Conservation (phyloP, 2,329 filamentous ascomycete genomes). For the Fonsecaea monophora region DNA sequence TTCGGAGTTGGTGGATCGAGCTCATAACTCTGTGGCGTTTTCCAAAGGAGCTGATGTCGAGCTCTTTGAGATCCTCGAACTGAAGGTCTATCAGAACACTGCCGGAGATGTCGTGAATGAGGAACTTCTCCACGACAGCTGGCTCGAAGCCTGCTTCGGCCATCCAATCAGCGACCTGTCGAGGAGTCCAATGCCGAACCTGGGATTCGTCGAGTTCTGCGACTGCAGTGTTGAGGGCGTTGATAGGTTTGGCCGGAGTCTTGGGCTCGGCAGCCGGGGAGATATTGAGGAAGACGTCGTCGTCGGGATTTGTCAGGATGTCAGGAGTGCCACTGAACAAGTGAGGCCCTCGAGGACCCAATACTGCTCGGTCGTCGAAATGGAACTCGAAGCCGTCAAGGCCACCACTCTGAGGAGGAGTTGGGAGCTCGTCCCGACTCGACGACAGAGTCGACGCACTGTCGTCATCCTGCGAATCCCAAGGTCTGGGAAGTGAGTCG, state of each 20-base stretch:
- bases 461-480: conserved; percentile 47
- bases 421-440: conserved; percentile 82
- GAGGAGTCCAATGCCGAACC: conserved; percentile 45
- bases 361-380: conserved; percentile 54
- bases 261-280: conserved; percentile 25
- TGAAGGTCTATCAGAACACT: conserved; percentile 87
- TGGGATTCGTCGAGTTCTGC: conserved; percentile 43
- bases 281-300: conserved; percentile 36
- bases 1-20: conserved; percentile 61
- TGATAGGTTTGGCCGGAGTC: conserved; percentile 28
- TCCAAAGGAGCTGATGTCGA: conserved; percentile 68
- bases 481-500: conserved; percentile 38
- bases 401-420: conserved; percentile 74
- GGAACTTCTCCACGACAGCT: conserved; percentile 79
- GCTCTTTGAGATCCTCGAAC: conserved; percentile 76
- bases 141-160: conserved; percentile 79
- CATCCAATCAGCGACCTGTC: conserved; percentile 72
- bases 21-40: conserved; percentile 68
- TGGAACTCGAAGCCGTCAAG: conserved; percentile 68
- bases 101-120: conserved; percentile 91
- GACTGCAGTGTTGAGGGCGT: conserved; percentile 41
- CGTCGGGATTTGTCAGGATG: conserved; percentile 28
- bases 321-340: conserved; percentile 71
- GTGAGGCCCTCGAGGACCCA: conserved; percentile 84
- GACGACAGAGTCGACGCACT: conserved; percentile 84